Base-by-base conservation (phyloP, 2,329 filamentous ascomycete genomes). In the Aplosporella prunicola region DNA sequence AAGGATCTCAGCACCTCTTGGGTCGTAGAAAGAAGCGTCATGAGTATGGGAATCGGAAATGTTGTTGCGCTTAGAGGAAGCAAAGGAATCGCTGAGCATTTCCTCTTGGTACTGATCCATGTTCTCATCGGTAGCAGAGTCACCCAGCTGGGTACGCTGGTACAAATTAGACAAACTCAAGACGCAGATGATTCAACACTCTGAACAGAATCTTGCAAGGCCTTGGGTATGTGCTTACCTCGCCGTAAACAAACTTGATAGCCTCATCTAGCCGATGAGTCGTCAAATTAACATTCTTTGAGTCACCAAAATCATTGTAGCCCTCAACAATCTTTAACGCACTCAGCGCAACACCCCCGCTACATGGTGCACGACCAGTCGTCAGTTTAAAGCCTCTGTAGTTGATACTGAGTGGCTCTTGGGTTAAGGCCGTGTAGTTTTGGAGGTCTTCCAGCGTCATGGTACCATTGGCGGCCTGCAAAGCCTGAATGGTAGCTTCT, bases 221-320 rank as follows among this genome's bases (percentile, higher is more conserved):
- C n/a, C n/a, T n/a, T n/a, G n/a, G n/a, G n/a, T n/a, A n/a, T n/a
- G n/a, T n/a, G 39, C 45, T 26, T 25, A 45, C 45, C 35, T 68
- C 58, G 24, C 80, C 87, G 55, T 95, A 96, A 3, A 76, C 87
- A 56, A 93, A 96, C 15, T 86, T 75, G 64, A 94, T 85, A 9
- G 87, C 82, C 66, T 96, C 91, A 51, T 86, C 77, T 46, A 94
- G 72, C 10, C 83, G 76, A 60, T 96, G 91, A 1, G 80, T 80
- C 24, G 79, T 85, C 0, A 93, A 63, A 47, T 85, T 79, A 14
- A 72, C 46, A 13, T 59, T 62, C 28, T 73, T 63, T 1, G 64
- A 60, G 2, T 75, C 62, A 13, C 75, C 78, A 32, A 89, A 77
- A 24, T 64, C 58, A 0, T 72, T 62, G 51, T 86, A 93, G 13